These are phyloP conservation scores for Monosporozyma aerobia DNA, from an alignment of 805 yeast species.

Conservation along the genomic window DNA sequence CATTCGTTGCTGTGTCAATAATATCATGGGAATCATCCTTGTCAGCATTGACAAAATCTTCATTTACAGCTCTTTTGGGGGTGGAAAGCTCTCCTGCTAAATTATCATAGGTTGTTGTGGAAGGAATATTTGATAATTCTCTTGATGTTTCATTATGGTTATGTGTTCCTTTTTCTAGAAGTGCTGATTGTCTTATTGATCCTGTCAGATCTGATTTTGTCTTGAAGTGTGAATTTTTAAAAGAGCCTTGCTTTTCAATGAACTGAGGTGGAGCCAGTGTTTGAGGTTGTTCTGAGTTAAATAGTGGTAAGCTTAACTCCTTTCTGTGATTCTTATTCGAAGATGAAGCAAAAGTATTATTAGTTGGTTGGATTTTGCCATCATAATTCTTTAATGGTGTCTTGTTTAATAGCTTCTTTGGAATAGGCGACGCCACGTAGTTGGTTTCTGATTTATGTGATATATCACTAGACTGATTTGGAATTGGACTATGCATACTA, in stretches of 20 bases:
- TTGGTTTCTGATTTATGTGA: background rate
- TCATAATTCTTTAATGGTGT: conserved; percentile 1
- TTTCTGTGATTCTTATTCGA: background rate
- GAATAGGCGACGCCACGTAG: background rate
- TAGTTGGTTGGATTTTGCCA: background rate
- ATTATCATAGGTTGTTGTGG: background rate
- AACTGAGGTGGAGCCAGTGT: background rate
- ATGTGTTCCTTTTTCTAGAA: background rate
- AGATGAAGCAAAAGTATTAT: background rate
- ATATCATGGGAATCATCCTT: background rate
- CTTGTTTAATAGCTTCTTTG: background rate
- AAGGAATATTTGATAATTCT: background rate
- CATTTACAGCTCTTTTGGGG: background rate
- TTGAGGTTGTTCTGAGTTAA: background rate
- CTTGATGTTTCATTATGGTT: background rate
- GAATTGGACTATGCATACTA: background rate
- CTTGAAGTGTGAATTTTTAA: background rate
- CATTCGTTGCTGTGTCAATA: background rate
- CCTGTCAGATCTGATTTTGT: background rate
- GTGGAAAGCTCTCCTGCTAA: background rate
- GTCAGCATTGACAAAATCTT: background rate
- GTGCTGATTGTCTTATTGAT: background rate
- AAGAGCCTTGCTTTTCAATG: background rate
- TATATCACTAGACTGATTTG: background rate
- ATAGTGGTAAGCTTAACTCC: background rate